phyloP scores from a whole-genome alignment of 2,329 filamentous ascomycete genomes.

The Diaporthe helianthi region DNA sequence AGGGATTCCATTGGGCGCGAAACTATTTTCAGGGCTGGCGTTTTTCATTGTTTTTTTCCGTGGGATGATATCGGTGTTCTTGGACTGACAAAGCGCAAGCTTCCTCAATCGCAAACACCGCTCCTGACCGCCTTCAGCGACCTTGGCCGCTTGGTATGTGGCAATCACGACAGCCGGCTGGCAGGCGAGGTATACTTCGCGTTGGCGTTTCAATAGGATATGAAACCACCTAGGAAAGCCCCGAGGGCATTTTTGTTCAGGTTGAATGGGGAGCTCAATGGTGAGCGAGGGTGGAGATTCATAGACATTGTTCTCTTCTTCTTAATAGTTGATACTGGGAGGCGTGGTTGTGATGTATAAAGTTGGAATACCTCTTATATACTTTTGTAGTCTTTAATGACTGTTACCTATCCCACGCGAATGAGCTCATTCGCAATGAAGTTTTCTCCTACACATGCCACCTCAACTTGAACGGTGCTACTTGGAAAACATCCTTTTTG shows the following conservation, averaged over 20 bases:
- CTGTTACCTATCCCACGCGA: not conserved
- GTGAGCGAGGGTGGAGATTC: not conserved
- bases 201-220: conserved; percentile 9
- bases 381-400: conserved; percentile 29
- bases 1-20: conserved; percentile 2
- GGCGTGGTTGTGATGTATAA: conserved; percentile 25
- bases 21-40: conserved; percentile 10
- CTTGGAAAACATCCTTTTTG: too few relatives aligned
- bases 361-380: conserved; percentile 32
- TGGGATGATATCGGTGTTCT: not conserved
- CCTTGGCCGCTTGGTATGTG: not conserved
- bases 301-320: not conserved
- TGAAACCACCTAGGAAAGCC: not conserved
- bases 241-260: too few relatives aligned
- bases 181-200: not conserved
- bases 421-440: not conserved
- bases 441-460: too few relatives aligned
- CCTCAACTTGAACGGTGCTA: too few relatives aligned
- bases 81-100: not conserved
- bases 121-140: not conserved
- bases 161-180: not conserved
- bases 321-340: not conserved
- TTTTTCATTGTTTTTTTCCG: not conserved
- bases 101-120: not conserved
- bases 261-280: not conserved